These are phyloP conservation scores for Claviceps humidiphila DNA, from an alignment of 2,329 filamentous ascomycete species.

Conservation along the genomic window DNA sequence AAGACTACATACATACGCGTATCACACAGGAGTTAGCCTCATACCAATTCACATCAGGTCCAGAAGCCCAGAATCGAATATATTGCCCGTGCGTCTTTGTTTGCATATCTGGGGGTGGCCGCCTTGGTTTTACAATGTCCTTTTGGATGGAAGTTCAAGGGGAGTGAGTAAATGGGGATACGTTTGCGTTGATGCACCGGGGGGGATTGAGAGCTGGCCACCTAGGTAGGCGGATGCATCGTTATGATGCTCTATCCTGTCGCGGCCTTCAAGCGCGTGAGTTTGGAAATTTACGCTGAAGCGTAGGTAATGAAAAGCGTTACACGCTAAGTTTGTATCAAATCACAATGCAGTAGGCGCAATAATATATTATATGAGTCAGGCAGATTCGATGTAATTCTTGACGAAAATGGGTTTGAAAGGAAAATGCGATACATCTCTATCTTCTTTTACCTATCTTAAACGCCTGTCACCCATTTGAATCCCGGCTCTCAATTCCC, in stretches of 20 bases:
- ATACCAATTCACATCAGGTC: neutral
- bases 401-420: neutral
- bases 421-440: neutral
- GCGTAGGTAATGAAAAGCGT: neutral
- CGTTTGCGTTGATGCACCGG: too few relatives aligned
- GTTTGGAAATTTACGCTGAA: neutral
- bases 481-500: neutral
- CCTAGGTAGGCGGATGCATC: too few relatives aligned
- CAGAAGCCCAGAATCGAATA: neutral
- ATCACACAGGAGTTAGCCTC: neutral
- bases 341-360: neutral
- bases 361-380: neutral
- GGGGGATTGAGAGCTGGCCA: too few relatives aligned
- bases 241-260: too few relatives aligned
- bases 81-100: too few relatives aligned
- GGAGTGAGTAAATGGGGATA: too few relatives aligned
- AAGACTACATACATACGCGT: neutral
- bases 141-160: too few relatives aligned
- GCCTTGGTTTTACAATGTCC: too few relatives aligned
- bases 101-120: too few relatives aligned
- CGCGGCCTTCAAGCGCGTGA: neutral
- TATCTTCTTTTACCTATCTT: neutral
- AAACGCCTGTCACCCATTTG: neutral
- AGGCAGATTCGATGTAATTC: neutral
- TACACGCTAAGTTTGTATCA: neutral